phyloP scores from a whole-genome alignment of 208 protist species.

The Leishmania major region DNA sequence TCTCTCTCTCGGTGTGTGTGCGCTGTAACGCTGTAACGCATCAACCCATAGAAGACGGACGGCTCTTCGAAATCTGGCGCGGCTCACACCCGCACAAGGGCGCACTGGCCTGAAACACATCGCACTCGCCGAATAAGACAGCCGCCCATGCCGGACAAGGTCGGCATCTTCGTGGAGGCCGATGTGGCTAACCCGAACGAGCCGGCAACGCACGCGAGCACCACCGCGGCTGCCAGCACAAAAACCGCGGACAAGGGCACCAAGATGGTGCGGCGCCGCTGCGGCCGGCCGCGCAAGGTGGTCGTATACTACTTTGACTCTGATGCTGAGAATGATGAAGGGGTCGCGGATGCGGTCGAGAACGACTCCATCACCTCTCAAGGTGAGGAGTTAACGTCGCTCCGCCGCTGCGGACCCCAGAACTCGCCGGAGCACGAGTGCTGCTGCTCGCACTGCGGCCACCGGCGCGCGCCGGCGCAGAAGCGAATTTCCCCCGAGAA shows the following conservation, averaged over 20 bases:
- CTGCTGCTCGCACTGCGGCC: neutral
- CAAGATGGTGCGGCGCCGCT: neutral
- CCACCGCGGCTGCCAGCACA: neutral
- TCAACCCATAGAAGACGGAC: no score
- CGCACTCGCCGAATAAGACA: neutral
- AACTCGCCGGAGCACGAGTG: neutral
- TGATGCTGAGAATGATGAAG: slow-evolving; percentile 8
- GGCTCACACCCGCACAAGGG: no score
- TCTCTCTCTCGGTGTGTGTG: no score
- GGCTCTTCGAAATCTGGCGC: no score
- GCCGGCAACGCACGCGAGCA: neutral
- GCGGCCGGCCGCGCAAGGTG: slow-evolving; percentile 30
- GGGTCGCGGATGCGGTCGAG: neutral
- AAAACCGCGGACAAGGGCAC: neutral
- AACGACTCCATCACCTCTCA: neutral
- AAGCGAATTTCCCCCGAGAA: slow-evolving; percentile 21
- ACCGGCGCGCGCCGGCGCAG: no score
- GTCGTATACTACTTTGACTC: slow-evolving; percentile 37
- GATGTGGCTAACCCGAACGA: neutral
- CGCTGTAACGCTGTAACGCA: no score
- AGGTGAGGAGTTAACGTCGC: slow-evolving; percentile 5
- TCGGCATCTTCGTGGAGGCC: neutral
- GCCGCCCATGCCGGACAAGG: neutral
- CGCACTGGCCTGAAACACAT: no score
- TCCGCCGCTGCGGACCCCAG: slow-evolving; percentile 2